Conservation (phyloP, 345 rosid genomes). For the Syzygium aromaticum region DNA sequence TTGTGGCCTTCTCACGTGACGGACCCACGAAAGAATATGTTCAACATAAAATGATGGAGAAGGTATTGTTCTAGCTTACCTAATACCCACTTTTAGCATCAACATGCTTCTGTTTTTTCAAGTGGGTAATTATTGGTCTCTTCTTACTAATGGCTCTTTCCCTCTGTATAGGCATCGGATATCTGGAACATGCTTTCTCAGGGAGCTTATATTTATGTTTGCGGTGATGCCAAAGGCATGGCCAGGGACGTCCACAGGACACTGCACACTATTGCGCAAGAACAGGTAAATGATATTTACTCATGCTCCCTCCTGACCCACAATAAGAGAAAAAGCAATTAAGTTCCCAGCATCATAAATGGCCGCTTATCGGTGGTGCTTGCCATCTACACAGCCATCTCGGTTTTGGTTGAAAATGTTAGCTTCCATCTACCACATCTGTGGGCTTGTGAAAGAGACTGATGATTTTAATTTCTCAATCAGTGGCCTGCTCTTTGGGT, state of each 20-base stretch:
- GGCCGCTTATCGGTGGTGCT: neutral
- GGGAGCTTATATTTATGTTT: conserved; percentile 88
- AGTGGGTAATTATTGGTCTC: neutral
- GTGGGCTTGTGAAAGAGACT: neutral
- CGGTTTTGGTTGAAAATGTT: neutral
- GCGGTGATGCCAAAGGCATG: conserved; percentile 99
- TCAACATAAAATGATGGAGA: conserved; percentile 87
- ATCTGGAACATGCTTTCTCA: conserved; percentile 68
- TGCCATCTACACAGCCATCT: neutral
- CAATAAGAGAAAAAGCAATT: neutral
- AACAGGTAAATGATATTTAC: conserved; percentile 52
- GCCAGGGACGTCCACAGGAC: conserved; percentile 92
- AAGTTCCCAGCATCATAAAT: neutral
- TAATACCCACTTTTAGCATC: neutral
- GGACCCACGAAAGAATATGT: conserved; percentile 95
- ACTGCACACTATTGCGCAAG: conserved; percentile 76
- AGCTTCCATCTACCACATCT: neutral
- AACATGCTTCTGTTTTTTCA: neutral
- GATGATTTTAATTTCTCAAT: neutral
- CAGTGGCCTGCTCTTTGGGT: neutral
- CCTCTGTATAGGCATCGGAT: conserved; percentile 50
- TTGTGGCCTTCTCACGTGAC: conserved; percentile 89
- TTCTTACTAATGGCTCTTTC: neutral
- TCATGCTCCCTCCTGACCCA: neutral
- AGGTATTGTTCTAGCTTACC: conserved; percentile 23